Percentiles rank a stretch among this genome's conserved stretches.
These are phyloP conservation scores for Serendipita sp. DNA, from an alignment of 768 basidiomycete species.

Conservation along the genomic window DNA sequence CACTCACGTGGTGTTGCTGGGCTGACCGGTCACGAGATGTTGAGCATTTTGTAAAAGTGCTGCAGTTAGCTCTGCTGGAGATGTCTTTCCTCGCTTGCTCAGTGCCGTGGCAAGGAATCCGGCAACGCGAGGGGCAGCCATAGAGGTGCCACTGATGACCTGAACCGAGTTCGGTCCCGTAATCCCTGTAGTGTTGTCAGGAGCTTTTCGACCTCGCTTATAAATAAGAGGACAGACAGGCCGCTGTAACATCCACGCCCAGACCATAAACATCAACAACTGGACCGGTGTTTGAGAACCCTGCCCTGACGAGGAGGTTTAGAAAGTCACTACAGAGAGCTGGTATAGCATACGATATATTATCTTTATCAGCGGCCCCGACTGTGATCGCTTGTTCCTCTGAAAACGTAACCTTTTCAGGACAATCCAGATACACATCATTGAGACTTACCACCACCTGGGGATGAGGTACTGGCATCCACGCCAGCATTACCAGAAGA, in stretches of 20 bases:
- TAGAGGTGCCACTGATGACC: background rate
- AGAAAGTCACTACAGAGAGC: background rate
- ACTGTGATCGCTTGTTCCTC: slow-evolving; percentile 24
- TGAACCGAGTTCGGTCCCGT: background rate
- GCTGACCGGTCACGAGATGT: background rate
- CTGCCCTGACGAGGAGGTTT: slow-evolving; percentile 18
- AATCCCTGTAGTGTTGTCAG: background rate
- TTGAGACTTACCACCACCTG: slow-evolving; percentile 18
- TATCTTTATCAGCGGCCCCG: slow-evolving; percentile 19
- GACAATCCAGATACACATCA: background rate
- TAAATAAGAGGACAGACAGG: background rate
- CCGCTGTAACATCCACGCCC: background rate
- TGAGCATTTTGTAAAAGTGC: background rate
- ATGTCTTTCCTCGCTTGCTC: background rate
- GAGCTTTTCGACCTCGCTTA: background rate
- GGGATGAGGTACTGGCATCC: slow-evolving; percentile 21
- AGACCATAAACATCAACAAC: slow-evolving; percentile 21
- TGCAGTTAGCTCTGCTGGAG: background rate
- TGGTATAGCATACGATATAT: background rate
- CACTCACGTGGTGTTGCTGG: background rate
- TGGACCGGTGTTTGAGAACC: slow-evolving; percentile 30
- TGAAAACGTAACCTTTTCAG: background rate
- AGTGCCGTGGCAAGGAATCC: background rate
- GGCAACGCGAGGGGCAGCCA: background rate
- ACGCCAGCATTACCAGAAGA: slow-evolving; percentile 24